These are phyloP conservation scores for Ophiocordyceps camponoti-rufipedis DNA, from an alignment of 2,329 filamentous ascomycete species.

Conservation along the genomic window DNA sequence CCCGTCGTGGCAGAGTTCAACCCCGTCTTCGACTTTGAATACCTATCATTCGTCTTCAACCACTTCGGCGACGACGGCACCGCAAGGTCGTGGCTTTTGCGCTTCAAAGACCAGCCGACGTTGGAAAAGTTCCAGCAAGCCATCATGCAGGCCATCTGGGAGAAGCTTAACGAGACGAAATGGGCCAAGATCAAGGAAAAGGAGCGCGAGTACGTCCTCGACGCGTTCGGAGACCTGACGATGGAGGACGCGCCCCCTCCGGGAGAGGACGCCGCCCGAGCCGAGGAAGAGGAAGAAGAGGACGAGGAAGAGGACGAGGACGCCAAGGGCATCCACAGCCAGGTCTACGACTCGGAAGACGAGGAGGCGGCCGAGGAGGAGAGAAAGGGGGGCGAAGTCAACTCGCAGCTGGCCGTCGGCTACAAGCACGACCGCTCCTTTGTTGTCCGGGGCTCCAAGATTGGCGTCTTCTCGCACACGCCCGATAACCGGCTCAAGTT, in stretches of 20 bases:
- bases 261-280: constrained; percentile 23
- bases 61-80: constrained; percentile 78
- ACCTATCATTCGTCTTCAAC: constrained; percentile 98
- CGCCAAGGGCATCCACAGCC: constrained; percentile 48
- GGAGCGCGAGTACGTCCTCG: constrained; percentile 84
- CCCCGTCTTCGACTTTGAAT: constrained; percentile 97
- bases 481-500: constrained; percentile 86
- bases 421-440: constrained; percentile 97
- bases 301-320: constrained; percentile 45
- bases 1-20: constrained; percentile 81
- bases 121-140: constrained; percentile 84
- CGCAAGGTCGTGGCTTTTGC: constrained; percentile 86
- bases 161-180: constrained; percentile 84
- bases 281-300: constrained; percentile 35
- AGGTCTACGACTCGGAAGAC: constrained; percentile 51
- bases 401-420: constrained; percentile 86
- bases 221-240: constrained; percentile 84
- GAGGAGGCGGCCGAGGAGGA: constrained; percentile 58
- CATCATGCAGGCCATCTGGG: constrained; percentile 90
- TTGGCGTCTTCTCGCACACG: constrained; percentile 96
- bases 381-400: constrained; percentile 57
- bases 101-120: constrained; percentile 69
- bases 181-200: constrained; percentile 87
- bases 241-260: constrained; percentile 57
- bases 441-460: constrained; percentile 92